Evolutionary conservation across 1,139 yeast genomes (phyloP).

Genomic region (Candida tetrigidarum): DNA sequence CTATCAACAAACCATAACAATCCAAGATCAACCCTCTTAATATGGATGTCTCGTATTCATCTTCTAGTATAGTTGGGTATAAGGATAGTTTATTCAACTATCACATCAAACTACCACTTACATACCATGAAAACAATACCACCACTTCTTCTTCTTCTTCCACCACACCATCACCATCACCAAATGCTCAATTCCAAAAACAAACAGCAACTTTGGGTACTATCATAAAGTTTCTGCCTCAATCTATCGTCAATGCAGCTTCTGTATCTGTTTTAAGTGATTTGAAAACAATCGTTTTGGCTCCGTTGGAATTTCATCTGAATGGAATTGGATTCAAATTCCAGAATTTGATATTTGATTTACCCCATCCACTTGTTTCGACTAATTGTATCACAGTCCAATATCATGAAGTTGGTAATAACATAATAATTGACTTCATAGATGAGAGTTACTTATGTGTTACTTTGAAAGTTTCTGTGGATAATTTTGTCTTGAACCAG

Average conservation of each 20-base stretch:
- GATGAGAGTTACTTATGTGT: conserved; percentile 37
- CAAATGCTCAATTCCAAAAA: conserved; percentile 29
- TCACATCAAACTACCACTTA: conserved; percentile 35
- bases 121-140: conserved; percentile 23
- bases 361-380: conserved; percentile 40
- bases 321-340: conserved; percentile 29
- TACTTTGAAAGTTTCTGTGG: conserved; percentile 32
- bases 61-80: conserved; percentile 30
- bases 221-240: conserved; percentile 24
- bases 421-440: conserved; percentile 29
- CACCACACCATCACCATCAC: conserved; percentile 7
- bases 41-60: conserved; percentile 20
- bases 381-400: conserved; percentile 26
- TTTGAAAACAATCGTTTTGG: conserved; percentile 30
- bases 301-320: conserved; percentile 31
- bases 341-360: conserved; percentile 31
- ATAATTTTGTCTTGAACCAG: conserved; percentile 31
- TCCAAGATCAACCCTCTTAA: neutral
- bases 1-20: neutral
- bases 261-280: conserved; percentile 36
- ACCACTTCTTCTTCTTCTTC: neutral
- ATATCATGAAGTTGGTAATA: conserved; percentile 20
- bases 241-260: conserved; percentile 27
- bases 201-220: conserved; percentile 28
- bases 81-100: conserved; percentile 25